phyloP scores from a whole-genome alignment of 495 filamentous ascomycete species.

The Penicillium malachiteum region DNA sequence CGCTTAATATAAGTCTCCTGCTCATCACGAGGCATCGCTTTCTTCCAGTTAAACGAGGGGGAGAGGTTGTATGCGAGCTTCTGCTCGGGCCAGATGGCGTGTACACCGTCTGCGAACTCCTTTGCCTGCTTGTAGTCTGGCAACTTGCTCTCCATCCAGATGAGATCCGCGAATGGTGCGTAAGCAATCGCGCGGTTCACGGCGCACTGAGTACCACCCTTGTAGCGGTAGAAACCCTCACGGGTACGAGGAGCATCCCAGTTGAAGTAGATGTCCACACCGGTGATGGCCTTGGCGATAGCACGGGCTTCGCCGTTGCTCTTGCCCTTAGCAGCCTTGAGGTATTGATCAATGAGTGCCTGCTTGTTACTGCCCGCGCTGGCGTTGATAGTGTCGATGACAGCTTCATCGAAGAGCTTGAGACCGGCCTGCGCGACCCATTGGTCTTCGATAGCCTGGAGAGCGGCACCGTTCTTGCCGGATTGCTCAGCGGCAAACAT shows the following conservation, averaged over 20 bases:
- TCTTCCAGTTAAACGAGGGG: constrained; percentile 99
- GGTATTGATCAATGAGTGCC: constrained; percentile 63
- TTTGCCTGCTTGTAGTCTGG: constrained; percentile 90
- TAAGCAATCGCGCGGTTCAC: constrained; percentile 90
- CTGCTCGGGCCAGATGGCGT: constrained; percentile 92
- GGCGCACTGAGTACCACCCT: constrained; percentile 88
- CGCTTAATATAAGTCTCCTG: constrained; percentile 97
- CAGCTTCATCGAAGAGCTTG: constrained; percentile 88
- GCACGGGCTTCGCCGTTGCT: constrained; percentile 78
- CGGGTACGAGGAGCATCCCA: constrained; percentile 90
- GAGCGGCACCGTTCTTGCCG: constrained; percentile 76
- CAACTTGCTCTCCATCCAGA: constrained; percentile 99
- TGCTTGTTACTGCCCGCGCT: constrained; percentile 65
- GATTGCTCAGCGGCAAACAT: constrained; percentile 82
- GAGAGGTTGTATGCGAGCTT: constrained; percentile 99
- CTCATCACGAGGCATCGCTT: constrained; percentile 88
- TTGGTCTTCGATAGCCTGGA: constrained; percentile 89
- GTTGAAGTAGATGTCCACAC: constrained; percentile 83
- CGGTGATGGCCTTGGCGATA: constrained; percentile 78
- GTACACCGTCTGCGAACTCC: constrained; percentile 92
- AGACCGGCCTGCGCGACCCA: constrained; percentile 83
- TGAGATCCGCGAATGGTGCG: constrained; percentile 89
- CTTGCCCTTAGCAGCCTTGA: constrained; percentile 70
- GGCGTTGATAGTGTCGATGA: constrained; percentile 75
- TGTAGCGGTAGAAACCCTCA: constrained; percentile 90